Base-by-base conservation (phyloP, 768 basidiomycete species). In the Leccinellum rugosiceps region DNA sequence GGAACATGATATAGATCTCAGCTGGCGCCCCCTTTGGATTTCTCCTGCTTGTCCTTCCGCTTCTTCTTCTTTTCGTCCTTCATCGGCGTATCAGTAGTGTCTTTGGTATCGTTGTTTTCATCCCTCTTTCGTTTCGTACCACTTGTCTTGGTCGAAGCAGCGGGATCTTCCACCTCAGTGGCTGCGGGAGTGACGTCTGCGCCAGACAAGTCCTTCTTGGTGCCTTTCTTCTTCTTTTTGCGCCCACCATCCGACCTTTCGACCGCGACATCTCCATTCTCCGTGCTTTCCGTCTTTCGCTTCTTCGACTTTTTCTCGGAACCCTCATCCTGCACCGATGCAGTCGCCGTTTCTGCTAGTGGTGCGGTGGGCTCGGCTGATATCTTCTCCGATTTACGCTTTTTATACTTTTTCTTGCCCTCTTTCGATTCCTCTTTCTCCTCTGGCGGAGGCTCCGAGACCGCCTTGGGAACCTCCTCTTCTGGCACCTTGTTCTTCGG, bases 61-160 rank as follows among this genome's bases (percentile, higher is more conserved):
- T 71, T 74, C 63, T 71, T 70, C 61, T 73, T 68, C 56, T 71
- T 67, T n/a, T 50, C 58, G n/a, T 52, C 59, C 62, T 41, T 63
- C 65, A 31, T 58, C 55, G 17, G 57, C 58, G 21, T 63, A 44
- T 26, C 58, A 9, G 54, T 17, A 2, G 44, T 55, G 31, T 62
- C 67, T 34, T 57, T 45, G 17, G 44, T 9, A n/a, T 4, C 43
- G 8, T 47, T 56, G 43, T 61, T 59, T 34, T 35, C 59, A 25
- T 60, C 63, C 38, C 51, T 67, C 54, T 66, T 67, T 13, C 67
- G 66, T 58, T 75, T 72, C 56, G 65, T 67, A 35, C 61, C 58
- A 34, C 59, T 62, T 17, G 55, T 50, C 53, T 53, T 55, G 32
- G 50, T 53, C 15, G 50, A 25, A 3, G 50, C 14, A 25, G 45